Percentiles rank a stretch among this genome's conserved stretches.
Conservation (phyloP, 2,329 filamentous ascomycete species). For the Alternaria tenuissima region DNA sequence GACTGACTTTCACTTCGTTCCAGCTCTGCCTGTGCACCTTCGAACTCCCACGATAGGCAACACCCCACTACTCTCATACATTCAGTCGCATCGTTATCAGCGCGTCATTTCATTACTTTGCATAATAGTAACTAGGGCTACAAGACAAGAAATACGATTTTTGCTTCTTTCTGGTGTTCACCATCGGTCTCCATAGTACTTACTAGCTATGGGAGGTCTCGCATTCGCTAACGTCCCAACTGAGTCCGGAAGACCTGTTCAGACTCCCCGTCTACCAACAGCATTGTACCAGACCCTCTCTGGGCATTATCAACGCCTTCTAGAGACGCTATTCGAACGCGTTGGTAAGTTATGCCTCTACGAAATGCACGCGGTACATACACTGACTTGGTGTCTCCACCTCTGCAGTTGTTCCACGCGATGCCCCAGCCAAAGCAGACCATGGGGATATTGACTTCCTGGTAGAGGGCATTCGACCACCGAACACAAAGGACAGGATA, state of each 20-base stretch:
- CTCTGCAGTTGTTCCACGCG: slow-evolving; percentile 63
- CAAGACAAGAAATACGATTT: not conserved
- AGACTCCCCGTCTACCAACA: slow-evolving; percentile 71
- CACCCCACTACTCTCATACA: not conserved
- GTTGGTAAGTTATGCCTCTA: slow-evolving; percentile 46
- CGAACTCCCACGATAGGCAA: not conserved
- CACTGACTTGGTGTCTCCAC: not conserved
- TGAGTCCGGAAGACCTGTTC: slow-evolving; percentile 55
- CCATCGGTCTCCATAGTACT: not conserved
- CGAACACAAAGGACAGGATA: slow-evolving; percentile 20
- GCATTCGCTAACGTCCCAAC: slow-evolving; percentile 40
- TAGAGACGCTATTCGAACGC: slow-evolving; percentile 62
- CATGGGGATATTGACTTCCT: slow-evolving; percentile 80
- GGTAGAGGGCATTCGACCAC: slow-evolving; percentile 49
- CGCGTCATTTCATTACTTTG: not conserved
- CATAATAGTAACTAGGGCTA: not conserved
- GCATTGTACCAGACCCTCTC: slow-evolving; percentile 65
- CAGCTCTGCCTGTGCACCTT: slow-evolving; percentile 2
- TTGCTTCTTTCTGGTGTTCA: not conserved
- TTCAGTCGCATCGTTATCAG: not conserved
- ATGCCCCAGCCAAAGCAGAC: slow-evolving; percentile 72
- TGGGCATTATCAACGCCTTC: slow-evolving; percentile 54
- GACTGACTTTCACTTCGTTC: not conserved
- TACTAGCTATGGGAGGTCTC: slow-evolving; percentile 68
- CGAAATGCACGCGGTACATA: not conserved